These are phyloP conservation scores for Akanthomyces dipterigenus DNA, from an alignment of 2,329 filamentous ascomycete species.

Conservation along the genomic window DNA sequence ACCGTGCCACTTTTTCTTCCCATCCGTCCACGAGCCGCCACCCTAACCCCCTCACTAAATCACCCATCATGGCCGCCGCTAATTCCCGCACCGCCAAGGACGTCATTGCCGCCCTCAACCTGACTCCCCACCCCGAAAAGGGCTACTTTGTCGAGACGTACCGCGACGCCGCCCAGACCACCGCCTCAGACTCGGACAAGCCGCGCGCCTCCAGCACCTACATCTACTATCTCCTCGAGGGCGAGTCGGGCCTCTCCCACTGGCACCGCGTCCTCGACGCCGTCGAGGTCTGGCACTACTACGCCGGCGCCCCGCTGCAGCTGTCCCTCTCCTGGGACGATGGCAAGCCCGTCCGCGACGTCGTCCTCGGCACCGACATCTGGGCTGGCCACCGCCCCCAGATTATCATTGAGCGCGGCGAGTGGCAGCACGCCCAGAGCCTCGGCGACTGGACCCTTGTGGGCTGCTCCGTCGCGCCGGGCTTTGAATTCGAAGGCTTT, in stretches of 20 bases:
- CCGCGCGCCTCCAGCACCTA: conserved; percentile 39
- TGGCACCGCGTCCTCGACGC: conserved; percentile 45
- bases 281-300: conserved; percentile 47
- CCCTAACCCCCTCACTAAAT: not conserved
- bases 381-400: conserved; percentile 37
- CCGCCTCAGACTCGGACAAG: conserved; percentile 36
- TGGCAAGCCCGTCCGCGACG: conserved; percentile 28
- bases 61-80: conserved; percentile 1
- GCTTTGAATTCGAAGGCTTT: conserved; percentile 22
- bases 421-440: conserved; percentile 42
- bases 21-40: not conserved
- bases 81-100: conserved; percentile 32
- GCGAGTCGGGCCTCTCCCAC: conserved; percentile 32
- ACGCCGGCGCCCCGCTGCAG: conserved; percentile 43
- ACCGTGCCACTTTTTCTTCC: not conserved
- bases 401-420: conserved; percentile 30
- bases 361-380: conserved; percentile 36
- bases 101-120: conserved; percentile 35
- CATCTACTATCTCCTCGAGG: conserved; percentile 48
- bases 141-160: conserved; percentile 43
- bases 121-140: conserved; percentile 40
- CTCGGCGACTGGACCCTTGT: conserved; percentile 43
- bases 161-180: conserved; percentile 27
- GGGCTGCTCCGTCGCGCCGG: conserved; percentile 27
- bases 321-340: conserved; percentile 39